Percentiles rank a stretch among this genome's conserved stretches.
Conservation (phyloP, 345 rosid species). For the Limnanthes douglasii region DNA sequence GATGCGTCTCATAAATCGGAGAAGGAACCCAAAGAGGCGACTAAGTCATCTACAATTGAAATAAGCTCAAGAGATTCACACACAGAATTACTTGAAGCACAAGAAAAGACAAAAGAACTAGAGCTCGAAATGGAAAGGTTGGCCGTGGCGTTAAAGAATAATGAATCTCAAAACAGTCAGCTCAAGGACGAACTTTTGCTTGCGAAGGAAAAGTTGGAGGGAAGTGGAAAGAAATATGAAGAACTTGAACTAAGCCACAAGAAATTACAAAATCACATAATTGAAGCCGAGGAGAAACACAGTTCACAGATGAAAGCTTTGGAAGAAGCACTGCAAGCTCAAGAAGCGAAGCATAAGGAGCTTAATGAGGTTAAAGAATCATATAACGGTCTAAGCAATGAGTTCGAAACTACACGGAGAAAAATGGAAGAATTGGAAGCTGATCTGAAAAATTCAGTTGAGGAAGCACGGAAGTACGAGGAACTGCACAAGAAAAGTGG, state of each 20-base stretch:
- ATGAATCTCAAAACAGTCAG: constrained; percentile 30
- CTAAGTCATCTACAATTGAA: too few species aligned
- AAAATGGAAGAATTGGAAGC: constrained; percentile 39
- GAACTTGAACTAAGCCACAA: constrained; percentile 36
- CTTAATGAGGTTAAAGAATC: constrained; percentile 43
- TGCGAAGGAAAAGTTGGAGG: constrained; percentile 30
- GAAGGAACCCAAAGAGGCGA: constrained; percentile 15
- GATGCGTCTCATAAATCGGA: constrained; percentile 22
- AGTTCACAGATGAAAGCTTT: constrained; percentile 20
- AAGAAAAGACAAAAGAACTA: constrained; percentile 66
- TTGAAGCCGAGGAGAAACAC: constrained; percentile 36
- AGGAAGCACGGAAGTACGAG: constrained; percentile 62
- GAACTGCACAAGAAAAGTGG: constrained; percentile 70
- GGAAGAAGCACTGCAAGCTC: constrained; percentile 35
- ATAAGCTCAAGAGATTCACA: constrained; percentile 37
- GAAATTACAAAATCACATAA: constrained; percentile 37
- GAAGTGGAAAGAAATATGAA: constrained; percentile 20
- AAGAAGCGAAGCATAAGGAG: constrained; percentile 46
- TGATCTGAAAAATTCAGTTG: constrained; percentile 37
- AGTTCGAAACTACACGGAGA: constrained; percentile 33
- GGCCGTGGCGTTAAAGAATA: constrained; percentile 42
- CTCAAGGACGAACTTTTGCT: constrained; percentile 29
- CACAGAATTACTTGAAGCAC: constrained; percentile 69
- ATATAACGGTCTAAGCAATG: constrained; percentile 34
- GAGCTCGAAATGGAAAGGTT: constrained; percentile 70